phyloP scores from a whole-genome alignment of 176 grass and related monocot species.

The Triticum aestivum region DNA sequence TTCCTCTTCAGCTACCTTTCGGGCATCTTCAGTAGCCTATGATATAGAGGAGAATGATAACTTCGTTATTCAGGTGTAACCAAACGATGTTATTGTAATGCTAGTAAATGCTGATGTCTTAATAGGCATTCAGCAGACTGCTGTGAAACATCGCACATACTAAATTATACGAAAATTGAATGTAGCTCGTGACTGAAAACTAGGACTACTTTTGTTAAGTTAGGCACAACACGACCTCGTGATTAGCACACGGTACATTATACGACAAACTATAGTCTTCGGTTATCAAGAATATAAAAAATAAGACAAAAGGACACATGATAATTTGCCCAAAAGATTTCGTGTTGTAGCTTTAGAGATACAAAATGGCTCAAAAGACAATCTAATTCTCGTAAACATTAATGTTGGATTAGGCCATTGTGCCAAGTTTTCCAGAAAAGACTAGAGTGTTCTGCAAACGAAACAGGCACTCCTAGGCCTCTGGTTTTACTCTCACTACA shows the following conservation, averaged over 20 bases:
- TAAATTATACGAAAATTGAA: neutral
- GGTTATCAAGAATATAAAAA: neutral
- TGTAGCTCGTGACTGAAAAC: neutral
- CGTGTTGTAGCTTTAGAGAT: neutral
- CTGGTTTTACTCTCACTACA: neutral
- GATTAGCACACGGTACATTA: neutral
- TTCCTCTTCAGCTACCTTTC: constrained; percentile 88
- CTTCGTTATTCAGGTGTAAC: neutral
- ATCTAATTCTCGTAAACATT: neutral
- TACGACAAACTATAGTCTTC: neutral
- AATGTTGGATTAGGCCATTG: neutral
- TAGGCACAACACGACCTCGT: neutral
- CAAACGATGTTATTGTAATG: neutral
- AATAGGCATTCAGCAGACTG: neutral
- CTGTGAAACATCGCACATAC: neutral
- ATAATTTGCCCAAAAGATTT: neutral
- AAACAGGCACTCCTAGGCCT: neutral
- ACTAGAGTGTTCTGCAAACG: neutral
- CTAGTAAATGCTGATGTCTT: neutral
- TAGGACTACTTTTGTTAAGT: neutral
- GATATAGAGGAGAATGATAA: constrained; percentile 23
- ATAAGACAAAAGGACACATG: neutral
- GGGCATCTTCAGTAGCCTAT: constrained; percentile 94
- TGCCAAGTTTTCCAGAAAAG: neutral
- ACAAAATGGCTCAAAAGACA: neutral